Conservation (phyloP, 2,329 filamentous ascomycete genomes). For the Pseudogymnoascus sp. region DNA sequence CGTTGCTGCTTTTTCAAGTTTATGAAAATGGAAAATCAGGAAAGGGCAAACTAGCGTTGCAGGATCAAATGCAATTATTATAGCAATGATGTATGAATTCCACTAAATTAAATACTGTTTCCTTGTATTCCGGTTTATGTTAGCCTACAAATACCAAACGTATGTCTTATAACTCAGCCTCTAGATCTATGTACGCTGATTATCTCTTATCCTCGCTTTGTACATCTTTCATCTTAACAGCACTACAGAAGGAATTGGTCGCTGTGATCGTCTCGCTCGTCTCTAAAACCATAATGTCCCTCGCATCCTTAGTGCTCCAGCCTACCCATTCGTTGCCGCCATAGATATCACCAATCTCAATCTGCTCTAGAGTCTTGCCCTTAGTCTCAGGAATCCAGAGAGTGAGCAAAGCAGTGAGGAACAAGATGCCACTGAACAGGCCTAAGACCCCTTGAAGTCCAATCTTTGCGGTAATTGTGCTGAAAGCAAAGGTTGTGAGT, state of each 20-base stretch:
- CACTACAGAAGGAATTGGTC: not conserved
- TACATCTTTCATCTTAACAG: not conserved
- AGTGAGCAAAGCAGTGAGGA: conserved; percentile 19
- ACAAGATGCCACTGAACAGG: conserved; percentile 22
- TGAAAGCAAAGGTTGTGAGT: conserved; percentile 20
- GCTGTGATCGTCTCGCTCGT: not conserved
- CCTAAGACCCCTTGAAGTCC: conserved; percentile 19
- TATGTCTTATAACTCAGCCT: not conserved
- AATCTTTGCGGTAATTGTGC: conserved; percentile 21
- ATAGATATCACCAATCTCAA: conserved; percentile 14
- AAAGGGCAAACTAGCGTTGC: too few relatives aligned
- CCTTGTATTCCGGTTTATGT: not conserved
- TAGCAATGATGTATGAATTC: too few relatives aligned
- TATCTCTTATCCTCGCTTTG: not conserved
- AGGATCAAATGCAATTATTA: too few relatives aligned
- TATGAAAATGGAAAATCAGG: too few relatives aligned
- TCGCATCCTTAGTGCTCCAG: not conserved
- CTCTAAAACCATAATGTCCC: not conserved
- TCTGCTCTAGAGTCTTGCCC: conserved; percentile 23
- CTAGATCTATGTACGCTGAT: not conserved
- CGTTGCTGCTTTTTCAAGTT: too few relatives aligned
- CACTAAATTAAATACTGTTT: too few relatives aligned
- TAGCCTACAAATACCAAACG: not conserved
- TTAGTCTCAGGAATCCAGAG: conserved; percentile 26
- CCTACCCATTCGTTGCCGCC: not conserved